Percentiles rank a stretch among this genome's conserved stretches.
Evolutionary conservation across 352 stramenopile genomes (phyloP).

Genomic region (Globisporangium canariense): DNA sequence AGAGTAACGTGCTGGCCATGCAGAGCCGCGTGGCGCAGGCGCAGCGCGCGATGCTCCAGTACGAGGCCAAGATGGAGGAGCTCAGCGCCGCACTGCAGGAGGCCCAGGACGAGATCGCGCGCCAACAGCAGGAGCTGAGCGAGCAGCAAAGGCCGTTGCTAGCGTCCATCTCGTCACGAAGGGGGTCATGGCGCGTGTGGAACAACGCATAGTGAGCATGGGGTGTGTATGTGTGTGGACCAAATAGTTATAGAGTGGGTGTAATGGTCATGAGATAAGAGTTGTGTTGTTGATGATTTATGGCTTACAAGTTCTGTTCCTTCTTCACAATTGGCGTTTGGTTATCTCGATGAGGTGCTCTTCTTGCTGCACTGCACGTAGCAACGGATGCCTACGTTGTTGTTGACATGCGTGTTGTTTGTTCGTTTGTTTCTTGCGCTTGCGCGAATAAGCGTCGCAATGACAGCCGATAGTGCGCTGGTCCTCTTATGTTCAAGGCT

Average conservation of each 20-base stretch:
- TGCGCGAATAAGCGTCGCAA: no score
- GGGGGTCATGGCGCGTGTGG: conserved; percentile 15
- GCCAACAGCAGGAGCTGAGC: conserved; percentile 13
- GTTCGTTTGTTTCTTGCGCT: no score
- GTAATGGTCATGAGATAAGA: no score
- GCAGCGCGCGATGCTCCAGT: conserved; percentile 61
- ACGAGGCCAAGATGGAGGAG: conserved; percentile 77
- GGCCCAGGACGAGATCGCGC: conserved; percentile 40
- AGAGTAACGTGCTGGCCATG: conserved; percentile 64
- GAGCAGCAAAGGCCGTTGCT: background rate
- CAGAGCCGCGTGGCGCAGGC: conserved; percentile 60
- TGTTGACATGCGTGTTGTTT: no score
- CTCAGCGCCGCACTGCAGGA: conserved; percentile 55
- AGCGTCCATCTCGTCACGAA: background rate
- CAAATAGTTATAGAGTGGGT: background rate
- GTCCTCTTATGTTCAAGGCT: no score
- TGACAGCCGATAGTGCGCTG: no score
- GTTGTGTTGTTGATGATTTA: no score
- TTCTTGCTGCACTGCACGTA: no score
- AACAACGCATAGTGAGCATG: conserved; percentile 13
- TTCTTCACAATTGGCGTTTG: no score
- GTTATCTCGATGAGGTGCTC: no score
- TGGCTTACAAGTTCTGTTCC: no score
- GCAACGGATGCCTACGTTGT: no score
- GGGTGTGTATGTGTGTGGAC: background rate